Conservation (phyloP, 495 filamentous ascomycete species). For the Xylaria curta region DNA sequence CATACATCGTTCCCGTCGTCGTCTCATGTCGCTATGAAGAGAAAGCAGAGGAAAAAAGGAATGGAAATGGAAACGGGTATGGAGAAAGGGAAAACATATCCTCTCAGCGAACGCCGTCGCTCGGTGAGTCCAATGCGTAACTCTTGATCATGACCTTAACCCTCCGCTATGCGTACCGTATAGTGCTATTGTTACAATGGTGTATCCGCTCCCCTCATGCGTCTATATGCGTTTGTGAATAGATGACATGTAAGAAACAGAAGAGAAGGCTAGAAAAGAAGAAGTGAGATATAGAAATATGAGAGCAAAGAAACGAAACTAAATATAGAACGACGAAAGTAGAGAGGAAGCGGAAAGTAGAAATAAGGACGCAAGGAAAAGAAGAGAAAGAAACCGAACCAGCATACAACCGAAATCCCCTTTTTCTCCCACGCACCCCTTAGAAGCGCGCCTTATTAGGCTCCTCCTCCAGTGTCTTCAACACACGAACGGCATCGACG, state of each 20-base stretch:
- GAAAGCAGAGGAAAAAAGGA: constrained; percentile 8
- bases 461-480: constrained; percentile 52
- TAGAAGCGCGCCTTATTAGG: constrained; percentile 47
- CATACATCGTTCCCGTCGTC: constrained; percentile 28
- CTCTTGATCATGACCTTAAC: constrained; percentile 13
- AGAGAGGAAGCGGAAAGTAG: not conserved
- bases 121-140: constrained; percentile 14
- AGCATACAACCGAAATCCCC: constrained; percentile 25
- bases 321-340: constrained; percentile 12
- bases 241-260: constrained; percentile 16
- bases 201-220: constrained; percentile 24
- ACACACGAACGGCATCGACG: constrained; percentile 51
- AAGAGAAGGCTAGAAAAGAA: constrained; percentile 10
- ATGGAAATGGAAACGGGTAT: constrained; percentile 11
- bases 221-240: constrained; percentile 20
- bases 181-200: constrained; percentile 24
- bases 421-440: constrained; percentile 1
- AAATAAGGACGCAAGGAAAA: constrained; percentile 13
- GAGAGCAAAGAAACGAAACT: constrained; percentile 4
- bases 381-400: constrained; percentile 26
- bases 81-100: constrained; percentile 21
- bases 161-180: not conserved
- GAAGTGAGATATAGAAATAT: not conserved
- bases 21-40: constrained; percentile 19
- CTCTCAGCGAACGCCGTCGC: constrained; percentile 18